Conservation (phyloP, 2,329 filamentous ascomycete genomes). For the Trichoderma arundinaceum region DNA sequence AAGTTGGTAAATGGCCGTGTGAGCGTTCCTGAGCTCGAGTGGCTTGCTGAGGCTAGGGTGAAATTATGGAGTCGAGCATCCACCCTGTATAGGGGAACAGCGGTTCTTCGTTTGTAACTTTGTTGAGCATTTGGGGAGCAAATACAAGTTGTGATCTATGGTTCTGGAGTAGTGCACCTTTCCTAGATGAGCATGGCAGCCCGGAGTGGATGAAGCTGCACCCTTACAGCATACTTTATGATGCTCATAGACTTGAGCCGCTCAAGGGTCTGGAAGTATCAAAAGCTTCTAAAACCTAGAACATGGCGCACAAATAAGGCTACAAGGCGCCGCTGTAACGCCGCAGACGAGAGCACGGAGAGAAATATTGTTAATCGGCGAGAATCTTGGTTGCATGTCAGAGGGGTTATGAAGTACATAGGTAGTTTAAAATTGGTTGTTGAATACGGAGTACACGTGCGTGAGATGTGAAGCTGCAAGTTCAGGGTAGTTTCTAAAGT, state of each 20-base stretch:
- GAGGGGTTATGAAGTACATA: no score
- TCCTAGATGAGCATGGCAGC: not conserved
- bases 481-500: no score
- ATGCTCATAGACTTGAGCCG: not conserved
- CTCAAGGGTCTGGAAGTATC: not conserved
- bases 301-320: not conserved
- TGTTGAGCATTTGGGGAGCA: not conserved
- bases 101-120: not conserved
- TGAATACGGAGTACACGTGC: no score
- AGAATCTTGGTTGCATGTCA: no score
- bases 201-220: not conserved
- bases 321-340: not conserved
- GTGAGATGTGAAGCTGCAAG: no score
- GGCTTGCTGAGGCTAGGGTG: constrained; percentile 4
- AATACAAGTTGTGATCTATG: not conserved
- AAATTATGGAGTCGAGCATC: constrained; percentile 1
- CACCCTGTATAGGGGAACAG: not conserved
- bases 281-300: not conserved
- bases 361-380: no score
- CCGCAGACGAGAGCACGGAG: not conserved
- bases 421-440: no score
- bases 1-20: not conserved
- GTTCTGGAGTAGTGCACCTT: not conserved
- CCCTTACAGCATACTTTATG: not conserved
- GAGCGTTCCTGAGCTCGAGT: constrained; percentile 2